These are phyloP conservation scores for Exophiala aquamarina DNA, from an alignment of 2,329 filamentous ascomycete genomes.

Conservation along the genomic window DNA sequence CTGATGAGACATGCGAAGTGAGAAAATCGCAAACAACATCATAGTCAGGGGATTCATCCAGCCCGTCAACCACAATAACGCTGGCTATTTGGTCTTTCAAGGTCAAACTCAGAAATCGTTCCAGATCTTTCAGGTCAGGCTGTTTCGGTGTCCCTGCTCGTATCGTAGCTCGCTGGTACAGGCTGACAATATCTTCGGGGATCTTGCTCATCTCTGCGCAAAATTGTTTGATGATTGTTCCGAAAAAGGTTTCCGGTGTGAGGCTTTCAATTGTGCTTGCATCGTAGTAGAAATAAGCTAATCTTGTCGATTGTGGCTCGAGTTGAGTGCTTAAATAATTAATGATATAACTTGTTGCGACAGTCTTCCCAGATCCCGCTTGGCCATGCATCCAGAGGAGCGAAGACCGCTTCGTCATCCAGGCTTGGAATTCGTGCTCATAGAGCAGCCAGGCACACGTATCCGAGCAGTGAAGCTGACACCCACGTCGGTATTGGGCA, in stretches of 20 bases:
- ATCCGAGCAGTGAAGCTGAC: conserved; percentile 16
- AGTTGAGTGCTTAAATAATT: conserved; percentile 10
- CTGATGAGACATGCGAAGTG: conserved; percentile 10
- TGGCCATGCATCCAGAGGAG: conserved; percentile 21
- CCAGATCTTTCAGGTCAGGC: conserved; percentile 11
- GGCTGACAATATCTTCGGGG: conserved; percentile 6
- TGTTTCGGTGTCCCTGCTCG: conserved; percentile 14
- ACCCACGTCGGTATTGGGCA: conserved; percentile 15
- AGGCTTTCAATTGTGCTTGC: conserved; percentile 21
- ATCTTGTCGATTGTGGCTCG: not conserved
- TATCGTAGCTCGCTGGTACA: conserved; percentile 4
- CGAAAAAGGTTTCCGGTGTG: conserved; percentile 21
- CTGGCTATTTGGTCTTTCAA: conserved; percentile 3
- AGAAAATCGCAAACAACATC: conserved; percentile 18
- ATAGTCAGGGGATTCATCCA: conserved; percentile 21
- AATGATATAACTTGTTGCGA: conserved; percentile 18
- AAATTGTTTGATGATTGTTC: conserved; percentile 18
- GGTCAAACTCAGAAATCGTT: conserved; percentile 2
- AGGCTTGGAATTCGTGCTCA: conserved; percentile 12
- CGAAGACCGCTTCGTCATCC: conserved; percentile 14
- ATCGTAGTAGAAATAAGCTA: conserved; percentile 24
- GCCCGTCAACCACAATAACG: conserved; percentile 17
- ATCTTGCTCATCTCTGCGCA: conserved; percentile 11
- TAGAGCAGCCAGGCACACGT: conserved; percentile 18
- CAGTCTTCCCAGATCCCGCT: conserved; percentile 20